Conservation (phyloP, 1,284 basidiomycete species). For the Mycosarcoma mackinlayi region DNA sequence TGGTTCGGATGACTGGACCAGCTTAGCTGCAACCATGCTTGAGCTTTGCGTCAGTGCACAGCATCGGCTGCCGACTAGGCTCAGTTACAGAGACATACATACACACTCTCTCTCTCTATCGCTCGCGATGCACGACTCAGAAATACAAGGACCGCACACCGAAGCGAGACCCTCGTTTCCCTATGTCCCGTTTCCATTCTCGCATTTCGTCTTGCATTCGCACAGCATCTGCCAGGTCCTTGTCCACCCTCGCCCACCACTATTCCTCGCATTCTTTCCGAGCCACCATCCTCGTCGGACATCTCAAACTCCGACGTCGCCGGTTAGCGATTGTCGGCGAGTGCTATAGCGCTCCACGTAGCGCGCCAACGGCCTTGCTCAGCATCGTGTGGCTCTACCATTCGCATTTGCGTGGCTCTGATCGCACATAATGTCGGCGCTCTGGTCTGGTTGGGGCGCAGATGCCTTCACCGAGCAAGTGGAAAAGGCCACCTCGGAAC, state of each 20-base stretch:
- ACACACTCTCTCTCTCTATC: too few relatives aligned
- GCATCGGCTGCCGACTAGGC: background rate
- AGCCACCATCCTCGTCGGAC: too few relatives aligned
- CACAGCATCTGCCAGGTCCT: background rate
- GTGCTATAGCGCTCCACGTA: too few relatives aligned
- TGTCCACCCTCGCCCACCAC: background rate
- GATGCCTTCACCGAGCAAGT: conserved; percentile 62
- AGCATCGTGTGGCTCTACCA: background rate
- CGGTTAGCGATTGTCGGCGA: too few relatives aligned
- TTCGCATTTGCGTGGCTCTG: background rate
- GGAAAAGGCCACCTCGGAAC: conserved; percentile 90
- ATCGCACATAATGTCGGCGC: conserved; percentile 43
- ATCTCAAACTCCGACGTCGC: too few relatives aligned
- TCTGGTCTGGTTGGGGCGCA: conserved; percentile 58
- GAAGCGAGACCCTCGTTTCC: conserved; percentile 18
- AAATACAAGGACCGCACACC: background rate
- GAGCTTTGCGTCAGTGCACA: conserved; percentile 12
- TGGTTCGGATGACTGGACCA: background rate
- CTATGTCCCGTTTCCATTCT: background rate
- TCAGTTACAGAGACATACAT: conserved; percentile 11
- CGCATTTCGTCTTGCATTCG: background rate
- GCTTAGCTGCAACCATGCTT: conserved; percentile 9
- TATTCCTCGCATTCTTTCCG: background rate
- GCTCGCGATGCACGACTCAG: background rate
- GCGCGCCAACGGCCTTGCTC: background rate